Conservation (phyloP, 2,329 filamentous ascomycete species). For the Fusarium algeriense region DNA sequence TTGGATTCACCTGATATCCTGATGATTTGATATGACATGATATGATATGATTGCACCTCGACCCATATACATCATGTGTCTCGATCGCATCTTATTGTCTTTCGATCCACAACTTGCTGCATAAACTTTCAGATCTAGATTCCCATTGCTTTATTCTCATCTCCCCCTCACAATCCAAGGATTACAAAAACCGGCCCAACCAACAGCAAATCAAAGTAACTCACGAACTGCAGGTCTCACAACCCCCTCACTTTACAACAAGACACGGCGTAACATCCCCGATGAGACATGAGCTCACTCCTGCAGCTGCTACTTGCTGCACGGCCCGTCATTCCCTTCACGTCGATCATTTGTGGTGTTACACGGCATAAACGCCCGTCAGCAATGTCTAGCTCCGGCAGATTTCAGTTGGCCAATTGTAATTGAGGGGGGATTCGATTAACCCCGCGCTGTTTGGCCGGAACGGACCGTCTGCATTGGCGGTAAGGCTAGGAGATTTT, state of each 20-base stretch:
- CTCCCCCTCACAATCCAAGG: neutral
- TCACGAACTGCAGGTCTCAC: conserved; percentile 13
- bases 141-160: neutral
- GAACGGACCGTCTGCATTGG: conserved; percentile 37
- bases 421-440: neutral
- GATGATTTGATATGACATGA: neutral
- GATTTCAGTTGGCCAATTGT: conserved; percentile 17
- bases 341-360: neutral
- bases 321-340: neutral
- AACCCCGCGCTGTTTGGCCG: conserved; percentile 16
- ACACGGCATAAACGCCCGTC: conserved; percentile 17
- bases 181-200: neutral
- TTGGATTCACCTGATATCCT: neutral
- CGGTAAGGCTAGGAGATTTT: neutral
- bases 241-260: conserved; percentile 28
- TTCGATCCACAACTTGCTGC: neutral
- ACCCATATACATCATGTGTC: neutral
- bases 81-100: neutral
- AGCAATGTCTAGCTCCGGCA: conserved; percentile 24
- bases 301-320: conserved; percentile 8
- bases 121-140: neutral
- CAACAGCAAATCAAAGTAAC: conserved; percentile 7
- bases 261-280: neutral
- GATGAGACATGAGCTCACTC: neutral
- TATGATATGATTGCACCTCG: neutral